phyloP scores from a whole-genome alignment of 768 basidiomycete genomes.

The Phanerochaete sordida region DNA sequence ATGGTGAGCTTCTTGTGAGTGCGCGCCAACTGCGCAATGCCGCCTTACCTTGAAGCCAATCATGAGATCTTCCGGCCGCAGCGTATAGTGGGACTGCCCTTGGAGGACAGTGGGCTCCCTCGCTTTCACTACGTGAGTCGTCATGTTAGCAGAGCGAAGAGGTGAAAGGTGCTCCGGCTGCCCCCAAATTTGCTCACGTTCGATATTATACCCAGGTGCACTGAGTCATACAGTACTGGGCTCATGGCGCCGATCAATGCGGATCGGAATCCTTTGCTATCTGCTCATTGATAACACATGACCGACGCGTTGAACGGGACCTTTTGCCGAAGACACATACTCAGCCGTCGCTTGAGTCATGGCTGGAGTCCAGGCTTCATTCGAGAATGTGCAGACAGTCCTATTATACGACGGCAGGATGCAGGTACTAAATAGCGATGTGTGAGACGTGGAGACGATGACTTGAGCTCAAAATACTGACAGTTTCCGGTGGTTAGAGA shows the following conservation, averaged over 20 bases:
- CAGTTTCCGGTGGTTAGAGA: no score
- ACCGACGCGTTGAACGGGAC: no score
- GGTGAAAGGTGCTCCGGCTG: no score
- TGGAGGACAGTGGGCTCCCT: slow-evolving; percentile 3
- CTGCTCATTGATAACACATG: no score
- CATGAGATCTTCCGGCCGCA: not conserved
- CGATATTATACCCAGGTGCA: not conserved
- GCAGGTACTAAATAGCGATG: not conserved
- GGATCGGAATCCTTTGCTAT: no score
- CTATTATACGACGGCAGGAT: not conserved
- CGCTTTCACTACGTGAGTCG: not conserved
- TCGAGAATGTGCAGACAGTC: not conserved
- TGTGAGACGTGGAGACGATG: not conserved
- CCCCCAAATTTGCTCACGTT: no score
- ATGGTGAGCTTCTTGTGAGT: not conserved
- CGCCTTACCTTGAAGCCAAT: slow-evolving; percentile 3
- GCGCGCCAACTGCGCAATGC: not conserved
- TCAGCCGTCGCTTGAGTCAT: no score
- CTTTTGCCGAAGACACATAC: no score
- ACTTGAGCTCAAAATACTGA: no score
- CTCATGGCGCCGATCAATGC: not conserved
- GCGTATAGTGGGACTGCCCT: not conserved
- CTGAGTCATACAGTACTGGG: not conserved
- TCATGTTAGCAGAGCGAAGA: not conserved
- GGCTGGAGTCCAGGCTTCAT: not conserved